phyloP scores from a whole-genome alignment of 2,329 filamentous ascomycete genomes.

The Lachnellula subtilissima region DNA sequence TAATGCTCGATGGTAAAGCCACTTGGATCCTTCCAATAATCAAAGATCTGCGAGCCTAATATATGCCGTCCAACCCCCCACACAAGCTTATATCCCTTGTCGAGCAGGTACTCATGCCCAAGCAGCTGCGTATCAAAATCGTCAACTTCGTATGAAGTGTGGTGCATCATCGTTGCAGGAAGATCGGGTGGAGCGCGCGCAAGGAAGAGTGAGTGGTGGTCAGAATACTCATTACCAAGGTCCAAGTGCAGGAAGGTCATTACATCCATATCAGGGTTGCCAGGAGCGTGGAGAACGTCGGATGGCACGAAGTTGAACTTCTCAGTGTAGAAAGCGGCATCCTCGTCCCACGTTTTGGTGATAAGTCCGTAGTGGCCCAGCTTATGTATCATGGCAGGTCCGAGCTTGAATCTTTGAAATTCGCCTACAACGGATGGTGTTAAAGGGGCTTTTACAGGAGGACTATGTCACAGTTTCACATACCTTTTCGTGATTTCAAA shows the following conservation, averaged over 20 bases:
- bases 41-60: conserved; percentile 47
- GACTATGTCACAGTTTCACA: not conserved
- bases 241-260: conserved; percentile 46
- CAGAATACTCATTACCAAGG: conserved; percentile 39
- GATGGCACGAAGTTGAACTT: conserved; percentile 40
- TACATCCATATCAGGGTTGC: not conserved
- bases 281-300: conserved; percentile 24
- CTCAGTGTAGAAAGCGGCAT: conserved; percentile 34
- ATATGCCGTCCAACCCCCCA: conserved; percentile 50
- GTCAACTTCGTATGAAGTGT: conserved; percentile 46
- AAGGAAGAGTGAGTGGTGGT: conserved; percentile 52
- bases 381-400: conserved; percentile 31
- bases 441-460: not conserved
- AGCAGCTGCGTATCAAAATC: conserved; percentile 48
- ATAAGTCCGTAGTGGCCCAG: conserved; percentile 38
- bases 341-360: conserved; percentile 30
- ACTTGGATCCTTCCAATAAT: conserved; percentile 41
- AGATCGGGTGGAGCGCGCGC: conserved; percentile 18
- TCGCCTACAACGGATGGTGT: conserved; percentile 14
- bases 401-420: conserved; percentile 31
- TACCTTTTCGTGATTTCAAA: not conserved
- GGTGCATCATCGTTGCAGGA: conserved; percentile 36
- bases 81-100: conserved; percentile 40
- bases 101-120: conserved; percentile 46
- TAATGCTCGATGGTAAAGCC: conserved; percentile 38